Base-by-base conservation (phyloP, 768 basidiomycete species). In the Podaxis sp. region DNA sequence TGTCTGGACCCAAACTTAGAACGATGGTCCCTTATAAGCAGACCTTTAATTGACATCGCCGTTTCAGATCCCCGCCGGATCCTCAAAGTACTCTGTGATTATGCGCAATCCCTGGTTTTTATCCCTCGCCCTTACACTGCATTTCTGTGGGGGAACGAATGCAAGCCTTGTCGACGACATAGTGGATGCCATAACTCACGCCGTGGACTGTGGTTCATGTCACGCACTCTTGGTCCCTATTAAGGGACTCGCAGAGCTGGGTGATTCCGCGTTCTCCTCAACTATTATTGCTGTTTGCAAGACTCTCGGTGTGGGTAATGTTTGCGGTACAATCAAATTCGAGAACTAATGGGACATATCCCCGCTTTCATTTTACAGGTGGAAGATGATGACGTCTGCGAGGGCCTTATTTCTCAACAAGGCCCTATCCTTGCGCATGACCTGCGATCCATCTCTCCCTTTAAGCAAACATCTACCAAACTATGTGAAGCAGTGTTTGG, bases 361-460 rank as follows among this genome's bases (percentile, higher is more conserved):
- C 17, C 15, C 19, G 39, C 51, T 49, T 24, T 22, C 9, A 4
- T 4, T 38, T 22, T 44, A 44, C 60, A 85, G 85, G 71, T 82
- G 4, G 78, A 82, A 67, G 85, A 86, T 68, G 72, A 74, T 6
- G 86, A 88, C 67, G 84, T 88, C 17, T 88, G 87, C 68, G 72
- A 76, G 56, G 86, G 87, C 28, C 72, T 79, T 2, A 68, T 87
- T 52, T 70, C 64, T 4, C 73, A 80, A 51, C 82, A 85, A 70
- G 86, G 79, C 2, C 86, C 86, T 2, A 83, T 87, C 61, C 70
- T 88, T 48, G 84, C 85, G 0, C 83, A 86, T 63, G 81, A 79
- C 59, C 70, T 88, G 36, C 81, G 86, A 9, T 72, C 72, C 2
- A 85, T 86, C 60, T 76, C 77, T 9, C 69, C 79, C 8, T 68